A percentile compares a stretch with the other conserved stretches of the same genome.
Conservation (phyloP, 208 protist genomes). For the Entamoeba dispar region DNA sequence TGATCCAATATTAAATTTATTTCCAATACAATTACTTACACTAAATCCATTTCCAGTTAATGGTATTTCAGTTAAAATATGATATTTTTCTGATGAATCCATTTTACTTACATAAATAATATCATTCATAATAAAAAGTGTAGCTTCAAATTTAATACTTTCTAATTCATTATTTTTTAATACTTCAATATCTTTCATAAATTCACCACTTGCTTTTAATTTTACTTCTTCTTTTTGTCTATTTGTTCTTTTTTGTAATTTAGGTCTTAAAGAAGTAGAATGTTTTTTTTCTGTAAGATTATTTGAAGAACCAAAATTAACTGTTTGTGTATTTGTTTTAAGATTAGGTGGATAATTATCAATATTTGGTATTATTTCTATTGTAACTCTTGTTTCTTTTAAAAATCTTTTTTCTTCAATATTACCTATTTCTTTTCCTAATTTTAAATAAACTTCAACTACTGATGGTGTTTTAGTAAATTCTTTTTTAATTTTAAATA, state of each 20-base stretch:
- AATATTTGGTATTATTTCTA: neutral
- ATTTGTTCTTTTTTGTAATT: neutral
- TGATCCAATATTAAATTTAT: neutral
- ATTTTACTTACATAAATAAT: neutral
- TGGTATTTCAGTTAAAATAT: neutral
- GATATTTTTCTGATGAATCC: neutral
- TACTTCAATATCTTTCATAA: neutral
- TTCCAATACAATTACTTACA: neutral
- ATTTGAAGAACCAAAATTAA: neutral
- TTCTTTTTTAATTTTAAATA: neutral
- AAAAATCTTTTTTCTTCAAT: neutral
- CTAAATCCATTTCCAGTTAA: neutral
- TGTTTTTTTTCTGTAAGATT: neutral
- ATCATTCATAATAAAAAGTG: neutral
- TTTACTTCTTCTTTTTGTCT: neutral
- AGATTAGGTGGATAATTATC: neutral
- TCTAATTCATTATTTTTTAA: neutral
- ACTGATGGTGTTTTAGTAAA: neutral
- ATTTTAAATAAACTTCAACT: neutral
- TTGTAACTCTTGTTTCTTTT: neutral
- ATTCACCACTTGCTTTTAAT: neutral
- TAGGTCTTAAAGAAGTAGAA: neutral
- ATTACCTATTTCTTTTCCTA: neutral
- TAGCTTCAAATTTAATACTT: neutral
- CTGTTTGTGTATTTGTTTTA: neutral